Base-by-base conservation (phyloP, 768 basidiomycete genomes). In the Lenzites betulinus region DNA sequence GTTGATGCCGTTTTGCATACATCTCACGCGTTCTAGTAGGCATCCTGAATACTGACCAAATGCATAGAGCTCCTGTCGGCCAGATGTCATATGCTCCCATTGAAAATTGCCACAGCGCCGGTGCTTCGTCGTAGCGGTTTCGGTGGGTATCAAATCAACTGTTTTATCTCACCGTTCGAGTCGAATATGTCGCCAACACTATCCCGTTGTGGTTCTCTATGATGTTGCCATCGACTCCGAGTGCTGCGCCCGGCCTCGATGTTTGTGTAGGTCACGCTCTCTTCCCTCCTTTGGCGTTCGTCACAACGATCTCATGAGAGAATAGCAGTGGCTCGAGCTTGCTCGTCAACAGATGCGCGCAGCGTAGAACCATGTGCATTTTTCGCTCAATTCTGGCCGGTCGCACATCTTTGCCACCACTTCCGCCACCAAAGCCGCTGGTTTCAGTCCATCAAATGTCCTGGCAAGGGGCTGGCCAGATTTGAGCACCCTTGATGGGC, bases 221-320 rank as follows among this genome's bases (percentile, higher is more conserved):
- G 51, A 51, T 51, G n/a, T 58, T 58, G 50, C 57, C 43, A 58
- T 58, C 57, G 57, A 51, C n/a, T 12, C 53, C 43, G 41, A 30
- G 26, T 5, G n/a, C n/a, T n/a, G n/a, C n/a, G n/a, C n/a, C n/a
- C n/a, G 49, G 26, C 55, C 35, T 28, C n/a, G n/a, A n/a, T n/a
- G 30, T 35, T n/a, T 46, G 22, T 18, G 47, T 28, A 39, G 55
- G 55, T 57, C 55, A 57, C 38, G 36, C 22, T 23, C 16, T 30
- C 46, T 48, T 49, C 41, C 55, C 38, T 41, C 47, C 47, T 57
- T 41, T 57, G 47, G 41, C 55, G 35, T 57, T 26, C 35, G 26
- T 8, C 18, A 9, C 1, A 30, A 28, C 30, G 18, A 9, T 22
- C 26, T 49, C 55, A 57, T 57, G 55, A 49, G 55, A 57, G 39